Conservation (phyloP, 345 rosid genomes). For the Excoecaria agallocha region DNA sequence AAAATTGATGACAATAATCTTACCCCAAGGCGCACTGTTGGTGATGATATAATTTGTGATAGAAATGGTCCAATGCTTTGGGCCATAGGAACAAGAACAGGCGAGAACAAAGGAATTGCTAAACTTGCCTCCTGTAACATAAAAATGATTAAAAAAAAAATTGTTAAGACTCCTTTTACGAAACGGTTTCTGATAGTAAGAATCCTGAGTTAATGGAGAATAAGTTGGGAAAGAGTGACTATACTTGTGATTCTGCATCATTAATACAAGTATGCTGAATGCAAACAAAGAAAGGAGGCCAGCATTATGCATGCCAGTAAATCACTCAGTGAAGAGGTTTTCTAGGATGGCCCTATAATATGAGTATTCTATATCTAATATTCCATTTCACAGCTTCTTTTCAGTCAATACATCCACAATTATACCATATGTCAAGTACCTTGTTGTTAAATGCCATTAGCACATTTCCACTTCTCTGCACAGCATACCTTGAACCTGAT, state of each 20-base stretch:
- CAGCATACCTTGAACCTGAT: conserved; percentile 91
- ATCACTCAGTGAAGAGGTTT: background rate
- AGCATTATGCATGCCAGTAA: background rate
- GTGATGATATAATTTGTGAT: conserved; percentile 68
- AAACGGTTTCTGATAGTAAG: background rate
- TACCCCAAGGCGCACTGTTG: conserved; percentile 88
- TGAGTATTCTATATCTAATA: background rate
- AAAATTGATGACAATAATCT: conserved; percentile 13
- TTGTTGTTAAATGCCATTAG: conserved; percentile 92
- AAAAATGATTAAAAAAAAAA: background rate
- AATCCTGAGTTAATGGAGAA: background rate
- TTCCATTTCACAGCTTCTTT: background rate
- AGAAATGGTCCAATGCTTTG: conserved; percentile 88
- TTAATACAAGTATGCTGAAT: background rate
- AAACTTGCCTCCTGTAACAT: conserved; percentile 76
- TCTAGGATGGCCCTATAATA: background rate
- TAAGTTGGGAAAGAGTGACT: background rate
- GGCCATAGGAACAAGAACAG: conserved; percentile 87
- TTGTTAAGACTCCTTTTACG: conserved; percentile 14
- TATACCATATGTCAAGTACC: conserved; percentile 44
- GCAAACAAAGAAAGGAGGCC: background rate
- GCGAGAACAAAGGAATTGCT: conserved; percentile 93
- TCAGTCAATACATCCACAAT: background rate
- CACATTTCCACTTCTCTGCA: conserved; percentile 84
- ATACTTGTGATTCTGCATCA: background rate